Evolutionary conservation across 176 grass and related monocot genomes (phyloP).

Genomic region (Cocos nucifera): DNA sequence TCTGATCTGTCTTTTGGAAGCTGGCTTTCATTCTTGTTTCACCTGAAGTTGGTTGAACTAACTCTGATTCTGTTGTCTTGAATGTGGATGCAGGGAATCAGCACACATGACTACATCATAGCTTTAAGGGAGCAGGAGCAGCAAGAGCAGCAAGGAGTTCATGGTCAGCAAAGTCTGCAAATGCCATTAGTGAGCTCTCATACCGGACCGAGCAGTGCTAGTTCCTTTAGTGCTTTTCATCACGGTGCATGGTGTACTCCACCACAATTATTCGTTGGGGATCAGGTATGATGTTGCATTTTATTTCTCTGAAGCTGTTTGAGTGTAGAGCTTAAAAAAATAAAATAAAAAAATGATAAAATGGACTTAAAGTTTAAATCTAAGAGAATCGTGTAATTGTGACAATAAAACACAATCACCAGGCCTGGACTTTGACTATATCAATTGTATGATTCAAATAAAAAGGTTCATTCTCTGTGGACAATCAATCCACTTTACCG

Average conservation of each 20-base stretch:
- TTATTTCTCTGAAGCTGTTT: background rate
- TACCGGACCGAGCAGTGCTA: constrained; percentile 88
- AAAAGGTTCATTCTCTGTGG: no score
- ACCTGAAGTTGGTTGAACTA: no score
- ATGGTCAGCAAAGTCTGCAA: no score
- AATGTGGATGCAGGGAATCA: constrained; percentile 53
- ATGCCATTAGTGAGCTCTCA: constrained; percentile 90
- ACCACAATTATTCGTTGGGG: constrained; percentile 63
- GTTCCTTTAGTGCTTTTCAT: constrained; percentile 81
- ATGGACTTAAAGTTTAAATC: no score
- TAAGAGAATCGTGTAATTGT: no score
- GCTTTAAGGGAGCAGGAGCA: constrained; percentile 94
- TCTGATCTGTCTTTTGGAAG: no score
- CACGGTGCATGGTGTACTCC: constrained; percentile 94
- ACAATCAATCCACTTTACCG: no score
- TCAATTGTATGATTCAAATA: no score
- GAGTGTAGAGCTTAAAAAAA: background rate
- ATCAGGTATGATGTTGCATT: constrained; percentile 47
- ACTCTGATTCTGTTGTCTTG: background rate
- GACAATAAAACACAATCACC: no score
- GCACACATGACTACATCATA: constrained; percentile 94
- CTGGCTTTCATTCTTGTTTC: no score
- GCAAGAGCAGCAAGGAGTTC: constrained; percentile 11
- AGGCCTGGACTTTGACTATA: no score
- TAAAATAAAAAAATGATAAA: no score